Base-by-base conservation (phyloP, 169 alveolate species). In the Plasmodium gallinaceum region DNA sequence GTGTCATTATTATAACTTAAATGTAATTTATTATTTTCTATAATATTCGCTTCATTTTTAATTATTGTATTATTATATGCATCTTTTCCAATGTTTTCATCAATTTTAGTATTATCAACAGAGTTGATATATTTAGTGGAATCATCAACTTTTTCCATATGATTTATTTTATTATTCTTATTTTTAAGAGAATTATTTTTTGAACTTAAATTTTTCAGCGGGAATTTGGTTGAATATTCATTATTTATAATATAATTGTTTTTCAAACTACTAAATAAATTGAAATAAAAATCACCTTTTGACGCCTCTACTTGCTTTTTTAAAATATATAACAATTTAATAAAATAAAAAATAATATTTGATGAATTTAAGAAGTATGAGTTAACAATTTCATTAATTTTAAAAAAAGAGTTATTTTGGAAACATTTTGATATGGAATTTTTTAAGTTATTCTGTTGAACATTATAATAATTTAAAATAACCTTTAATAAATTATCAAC, bases 371-470 rank as follows among this genome's bases (percentile, higher is more conserved):
- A 78, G 65, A 78, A 51, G 37, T 78, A 65, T 3, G 89, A 68
- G 48, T 78, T 78, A 20, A 65, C 45, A 78, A 78, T 78, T 78
- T 78, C 89, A 58, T 78, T 78, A 54, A 78, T 60, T 69, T 78
- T 78, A 78, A 65, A 78, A 9, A 66, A 24, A 0, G 89, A 78
- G 48, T 78, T 46, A 78, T 78, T 78, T 65, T 78, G 75, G 48
- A 78, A 78, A 26, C 89, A 78, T 69, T 78, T 78, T 26, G 78
- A 16, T 24, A 78, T 37, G 0, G 89, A 45, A 57, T 16, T 64
- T 69, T 65, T 78, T 26, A 78, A 22, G 65, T 48, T 78, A 32
- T 69, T 58, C 45, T 78, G 89, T 70, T 78, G 89, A 5, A 78
- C 78, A 64, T 24, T 64, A 54, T 78, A 78, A 64, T 78, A 78